Base-by-base conservation (phyloP, 345 rosid genomes). In the Lepidium africanum region DNA sequence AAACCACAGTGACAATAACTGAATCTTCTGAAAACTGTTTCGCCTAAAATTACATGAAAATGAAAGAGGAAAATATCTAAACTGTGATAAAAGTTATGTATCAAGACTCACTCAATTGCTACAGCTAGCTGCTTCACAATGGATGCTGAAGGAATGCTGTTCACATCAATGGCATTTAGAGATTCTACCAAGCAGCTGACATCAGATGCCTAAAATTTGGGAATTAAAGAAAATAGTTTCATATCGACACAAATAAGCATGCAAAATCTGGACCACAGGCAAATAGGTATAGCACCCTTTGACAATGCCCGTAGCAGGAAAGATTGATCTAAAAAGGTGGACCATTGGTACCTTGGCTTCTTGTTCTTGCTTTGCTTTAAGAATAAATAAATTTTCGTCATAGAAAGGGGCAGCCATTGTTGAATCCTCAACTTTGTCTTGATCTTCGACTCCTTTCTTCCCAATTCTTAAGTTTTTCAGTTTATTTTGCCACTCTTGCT, bases 401-500 rank as follows among this genome's bases (percentile, higher is more conserved):
- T 77, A 87, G 55, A 82, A 82, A 42, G 87, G 83, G 27, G 77
- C 75, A 8, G 96, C 82, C 97, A 88, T 90, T 33, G 77, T 72
- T 55, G 80, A 63, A 70, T 82, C 81, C 63, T 84, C 96, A 46
- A 71, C 63, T 78, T 80, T 84, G 11, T 87, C 89, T 2, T 78
- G 64, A 68, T 80, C 87, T 69, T 86, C 95, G 5, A 68, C 82
- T 73, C 74, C 92, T 78, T 80, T 88, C 79, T 69, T 88, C 50
- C 95, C 91, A 58, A 75, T 69, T 71, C 85, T 65, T 36, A 90
- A 85, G 82, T 83, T 85, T 79, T 75, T 88, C 30, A 94, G 69
- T 68, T 78, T 87, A 68, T 82, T 88, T 59, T 94, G 96, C 99
- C 97, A 94, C 63, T 90, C 95, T 69, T 84, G 87, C 73, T 86